Base-by-base conservation (phyloP, 352 stramenopile genomes). In the Phytophthora foliorum region DNA sequence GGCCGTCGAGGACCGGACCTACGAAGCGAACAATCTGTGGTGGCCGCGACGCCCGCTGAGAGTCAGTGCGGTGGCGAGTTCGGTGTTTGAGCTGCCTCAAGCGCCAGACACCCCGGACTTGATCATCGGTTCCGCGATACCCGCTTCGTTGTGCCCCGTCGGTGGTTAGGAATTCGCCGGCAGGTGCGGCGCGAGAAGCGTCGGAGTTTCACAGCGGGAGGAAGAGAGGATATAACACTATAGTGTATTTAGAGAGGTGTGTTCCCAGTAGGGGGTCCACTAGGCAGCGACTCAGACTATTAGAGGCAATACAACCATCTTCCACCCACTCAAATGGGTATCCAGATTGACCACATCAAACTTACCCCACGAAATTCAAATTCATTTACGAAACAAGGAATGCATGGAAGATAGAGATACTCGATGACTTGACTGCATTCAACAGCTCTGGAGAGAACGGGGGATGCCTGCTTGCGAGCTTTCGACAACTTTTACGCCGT, bases 391-490 rank as follows among this genome's bases (percentile, higher is more conserved):
- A 31, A 31, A 31, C 27, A 31, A n/a, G n/a, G n/a, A n/a, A n/a
- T n/a, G n/a, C n/a, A 31, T 31, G 27, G 2, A n/a, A 27, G 41
- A 27, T 48, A 44, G 36, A 45, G 38, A 45, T 21, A 22, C 38
- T 22, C 38, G 38, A 22, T 8, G 29, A 42, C 36, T 42, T 10
- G 36, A 42, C 36, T 42, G 36, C 39, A 22, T 45, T 45, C n/a
- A 45, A 45, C 17, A 45, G 38, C n/a, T 49, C 42, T 49, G 21
- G 42, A 48, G 19, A 48, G n/a, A 81, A 19, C 77, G 52, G 19
- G 63, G 52, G 52, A 63, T 77, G 21, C 57, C 49, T n/a, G 67
- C 67, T 54, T 69, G 3, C 13, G 21, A 56, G 45, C 32, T 41
- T 27, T 49, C 10, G 42, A 27, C 19, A 49, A 19, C 13, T 7